Percentiles rank a stretch among this genome's conserved stretches.
phyloP scores from a whole-genome alignment of 2,329 filamentous ascomycete genomes.

The Beauveria sp. region DNA sequence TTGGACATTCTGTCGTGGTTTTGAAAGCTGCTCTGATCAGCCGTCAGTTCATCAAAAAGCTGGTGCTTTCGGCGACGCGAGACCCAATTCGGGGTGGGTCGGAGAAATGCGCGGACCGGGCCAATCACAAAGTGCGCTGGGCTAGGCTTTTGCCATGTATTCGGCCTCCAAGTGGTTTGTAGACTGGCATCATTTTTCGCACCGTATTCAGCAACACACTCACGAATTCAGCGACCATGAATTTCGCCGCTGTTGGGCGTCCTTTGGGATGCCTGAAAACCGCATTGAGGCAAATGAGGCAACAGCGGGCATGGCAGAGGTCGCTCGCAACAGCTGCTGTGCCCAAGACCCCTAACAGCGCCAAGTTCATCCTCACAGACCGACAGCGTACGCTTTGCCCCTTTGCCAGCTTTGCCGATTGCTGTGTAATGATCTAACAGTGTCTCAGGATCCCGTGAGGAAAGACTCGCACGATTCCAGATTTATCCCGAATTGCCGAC shows the following conservation, averaged over 20 bases:
- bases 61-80: slow-evolving; percentile 10
- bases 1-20: slow-evolving; percentile 7
- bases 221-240: slow-evolving; percentile 37
- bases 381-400: slow-evolving; percentile 27
- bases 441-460: slow-evolving; percentile 25
- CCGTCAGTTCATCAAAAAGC: slow-evolving; percentile 12
- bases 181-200: background rate
- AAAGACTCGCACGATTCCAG: slow-evolving; percentile 36
- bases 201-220: slow-evolving; percentile 8
- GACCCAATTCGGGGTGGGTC: slow-evolving; percentile 15
- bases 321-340: slow-evolving; percentile 38
- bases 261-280: slow-evolving; percentile 65
- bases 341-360: slow-evolving; percentile 14
- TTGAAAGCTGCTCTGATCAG: background rate
- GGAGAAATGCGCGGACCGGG: slow-evolving; percentile 22
- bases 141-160: slow-evolving; percentile 2
- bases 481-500: slow-evolving; percentile 51
- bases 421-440: slow-evolving; percentile 12
- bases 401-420: background rate
- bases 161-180: background rate
- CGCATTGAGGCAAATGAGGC: slow-evolving; percentile 50
- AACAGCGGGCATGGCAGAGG: slow-evolving; percentile 36
- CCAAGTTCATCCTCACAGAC: slow-evolving; percentile 22
- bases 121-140: slow-evolving; percentile 28
- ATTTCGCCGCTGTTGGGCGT: slow-evolving; percentile 55